Base-by-base conservation (phyloP, 345 rosid species). In the Rhodamnia rubescens region DNA sequence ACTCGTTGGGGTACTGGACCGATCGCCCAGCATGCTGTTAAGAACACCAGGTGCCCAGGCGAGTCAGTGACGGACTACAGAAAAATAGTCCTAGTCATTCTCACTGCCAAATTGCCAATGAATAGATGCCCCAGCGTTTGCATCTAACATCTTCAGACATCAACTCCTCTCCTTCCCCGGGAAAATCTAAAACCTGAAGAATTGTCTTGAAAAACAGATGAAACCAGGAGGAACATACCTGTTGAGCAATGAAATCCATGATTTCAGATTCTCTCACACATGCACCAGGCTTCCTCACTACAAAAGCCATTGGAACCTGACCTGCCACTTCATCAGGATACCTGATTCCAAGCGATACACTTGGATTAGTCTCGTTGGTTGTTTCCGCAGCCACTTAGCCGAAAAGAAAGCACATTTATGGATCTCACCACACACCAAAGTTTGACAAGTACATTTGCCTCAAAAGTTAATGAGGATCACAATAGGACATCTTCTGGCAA, bases 291-390 rank as follows among this genome's bases (percentile, higher is more conserved):
- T 91, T 95, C 85, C 96, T 95, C 92, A 97, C 99, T 74, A 97
- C 90, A 86, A 88, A 97, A 32, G 98, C 98, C 98, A 97, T 97
- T n/a, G 99, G 99, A 84, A 97, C 92, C 92, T 95, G 90, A 18
- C 98, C 98, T 56, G 97, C 98, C 85, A 93, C 98, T 93, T 94
- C 98, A 86, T 97, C 99, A 10, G 98, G 97, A 59, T 92, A 95
- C 86, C 99, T 95, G 91, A 85, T 26, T 6, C 49, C 84, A 74
- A 52, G 59, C 74, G 47, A 36, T 69, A 69, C 7, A 61, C 24
- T 32, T 36, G 47, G 47, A 69, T 53, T 32, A 47, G 83, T 49
- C 83, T 69, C 0, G 12, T 36, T 36, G 24, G 24, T 32, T 32
- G 18, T 40, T 32, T 32, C 18, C 3, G 6, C 44, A 18, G 24